Evolutionary conservation across 2,329 filamentous ascomycete species (phyloP), one percentile per base, ranked within the genome.

Genomic region (Aspergillus spinulosporus): DNA sequence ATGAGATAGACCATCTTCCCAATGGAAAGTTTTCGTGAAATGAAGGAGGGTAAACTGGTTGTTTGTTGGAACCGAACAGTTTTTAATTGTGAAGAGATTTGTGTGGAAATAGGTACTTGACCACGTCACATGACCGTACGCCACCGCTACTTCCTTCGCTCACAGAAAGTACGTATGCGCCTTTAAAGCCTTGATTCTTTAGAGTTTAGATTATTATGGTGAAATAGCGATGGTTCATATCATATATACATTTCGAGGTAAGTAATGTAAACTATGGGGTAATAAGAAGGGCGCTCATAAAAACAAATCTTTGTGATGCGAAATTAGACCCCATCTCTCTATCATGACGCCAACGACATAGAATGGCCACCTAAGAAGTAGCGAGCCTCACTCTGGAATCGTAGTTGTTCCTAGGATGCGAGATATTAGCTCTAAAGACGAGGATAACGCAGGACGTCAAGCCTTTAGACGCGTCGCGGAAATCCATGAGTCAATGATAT

Each of bases 151-250:
- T 21, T 21, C 21, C 21, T 21, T 21, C 21, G 21, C 21, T 21
- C 21, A 21, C 21, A 21, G 21, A 21, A 21, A 21, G 21, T 21
- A 21, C 21, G 21, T 21, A 21, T 44, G 40, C 66, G 62, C 57
- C 66, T 69, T 64, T 59, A 58, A 28, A 55, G 52, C 26, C 11
- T 31, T 36, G 28, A 14, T 26, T 51, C 31, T 14, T 42, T 44
- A 14, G 21, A 36, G 49, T 12, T 28, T 32, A 6, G 15, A 34
- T 37, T 32, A 48, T 6, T 37, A 37, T 12, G 11, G 2, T 28
- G n/a, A 21, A 28, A 45, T 52, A 50, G 28, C n/a, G n/a, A 42
- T 52, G 28, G 8, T 31, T 36, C n/a, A 21, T 46, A 39, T 46
- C 36, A 14, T 52, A 52, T 52, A n/a, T 52, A 52, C 42, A 52